Conservation (phyloP, 805 yeast genomes). For the Lipomyces chichibuensis region DNA sequence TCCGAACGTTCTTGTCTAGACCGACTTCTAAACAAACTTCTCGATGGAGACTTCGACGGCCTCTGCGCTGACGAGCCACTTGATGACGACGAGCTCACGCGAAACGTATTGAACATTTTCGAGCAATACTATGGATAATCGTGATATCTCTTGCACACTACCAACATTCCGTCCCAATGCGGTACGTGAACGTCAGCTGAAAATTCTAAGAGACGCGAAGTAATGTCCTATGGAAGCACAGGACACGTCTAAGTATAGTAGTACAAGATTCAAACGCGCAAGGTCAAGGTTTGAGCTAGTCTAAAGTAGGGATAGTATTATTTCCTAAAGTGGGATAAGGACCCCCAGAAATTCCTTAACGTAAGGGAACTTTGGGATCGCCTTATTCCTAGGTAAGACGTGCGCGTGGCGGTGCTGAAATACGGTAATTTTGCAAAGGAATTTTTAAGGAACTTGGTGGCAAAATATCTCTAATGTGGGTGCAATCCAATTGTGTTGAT, state of each 20-base stretch:
- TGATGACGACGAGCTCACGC: background rate
- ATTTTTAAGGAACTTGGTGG: too few relatives aligned
- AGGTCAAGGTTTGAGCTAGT: background rate
- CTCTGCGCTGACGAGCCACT: background rate
- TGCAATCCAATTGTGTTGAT: too few relatives aligned
- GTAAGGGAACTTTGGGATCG: too few relatives aligned
- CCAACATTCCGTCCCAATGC: background rate
- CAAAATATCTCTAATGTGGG: too few relatives aligned
- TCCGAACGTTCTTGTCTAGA: background rate
- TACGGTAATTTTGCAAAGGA: too few relatives aligned
- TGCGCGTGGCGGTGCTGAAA: too few relatives aligned
- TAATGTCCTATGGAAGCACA: too few relatives aligned
- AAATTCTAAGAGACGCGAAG: background rate
- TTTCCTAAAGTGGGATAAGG: conserved; percentile 49
- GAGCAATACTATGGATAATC: conserved; percentile 41
- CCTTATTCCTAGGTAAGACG: too few relatives aligned
- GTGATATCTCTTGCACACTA: background rate
- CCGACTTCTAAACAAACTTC: background rate
- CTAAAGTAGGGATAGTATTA: background rate
- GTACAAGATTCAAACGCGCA: background rate
- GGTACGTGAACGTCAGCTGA: background rate
- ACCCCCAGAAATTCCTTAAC: conserved; percentile 60
- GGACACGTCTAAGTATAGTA: too few relatives aligned
- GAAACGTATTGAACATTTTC: conserved; percentile 38
- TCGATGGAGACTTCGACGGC: background rate